A percentile compares a stretch with the other conserved stretches of the same genome.
Conservation (phyloP, 1,284 basidiomycete species). For the Sporisorium scitamineum region DNA sequence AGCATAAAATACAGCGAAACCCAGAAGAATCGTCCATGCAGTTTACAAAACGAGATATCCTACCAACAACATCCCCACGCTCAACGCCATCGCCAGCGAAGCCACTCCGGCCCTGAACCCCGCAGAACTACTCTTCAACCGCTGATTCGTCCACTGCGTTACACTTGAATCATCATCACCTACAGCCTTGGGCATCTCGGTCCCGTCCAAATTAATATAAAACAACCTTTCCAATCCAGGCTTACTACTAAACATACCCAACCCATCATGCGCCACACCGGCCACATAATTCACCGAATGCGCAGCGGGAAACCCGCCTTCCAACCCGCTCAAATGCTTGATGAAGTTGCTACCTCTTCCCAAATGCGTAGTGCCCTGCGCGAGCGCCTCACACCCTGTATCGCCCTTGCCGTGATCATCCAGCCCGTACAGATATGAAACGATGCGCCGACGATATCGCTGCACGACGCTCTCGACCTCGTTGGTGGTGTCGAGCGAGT, state of each 20-base stretch:
- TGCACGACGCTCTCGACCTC: conserved; percentile 47
- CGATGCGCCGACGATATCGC: conserved; percentile 37
- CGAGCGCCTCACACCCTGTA: conserved; percentile 43
- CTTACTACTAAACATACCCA: conserved; percentile 51
- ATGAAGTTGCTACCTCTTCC: conserved; percentile 48
- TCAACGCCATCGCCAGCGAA: neutral
- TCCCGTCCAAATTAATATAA: conserved; percentile 51
- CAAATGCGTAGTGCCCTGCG: conserved; percentile 49
- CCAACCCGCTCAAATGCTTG: conserved; percentile 27
- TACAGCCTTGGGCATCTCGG: conserved; percentile 47
- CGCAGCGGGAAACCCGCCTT: conserved; percentile 31
- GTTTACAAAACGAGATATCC: neutral
- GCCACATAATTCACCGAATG: conserved; percentile 52
- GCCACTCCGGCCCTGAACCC: neutral
- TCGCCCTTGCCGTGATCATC: conserved; percentile 48
- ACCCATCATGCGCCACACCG: conserved; percentile 39
- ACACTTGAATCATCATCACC: conserved; percentile 43
- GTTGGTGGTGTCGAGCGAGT: conserved; percentile 40
- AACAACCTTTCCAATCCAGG: conserved; percentile 51
- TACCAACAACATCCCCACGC: neutral
- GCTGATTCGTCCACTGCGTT: conserved; percentile 12
- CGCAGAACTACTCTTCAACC: neutral
- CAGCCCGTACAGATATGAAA: conserved; percentile 51
- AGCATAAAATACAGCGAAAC: neutral
- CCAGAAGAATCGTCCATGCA: too few relatives aligned